Percentiles rank a stretch among this genome's conserved stretches.
Evolutionary conservation across 140 eudicot species (phyloP).

Genomic region (Oenanthe javanica): DNA sequence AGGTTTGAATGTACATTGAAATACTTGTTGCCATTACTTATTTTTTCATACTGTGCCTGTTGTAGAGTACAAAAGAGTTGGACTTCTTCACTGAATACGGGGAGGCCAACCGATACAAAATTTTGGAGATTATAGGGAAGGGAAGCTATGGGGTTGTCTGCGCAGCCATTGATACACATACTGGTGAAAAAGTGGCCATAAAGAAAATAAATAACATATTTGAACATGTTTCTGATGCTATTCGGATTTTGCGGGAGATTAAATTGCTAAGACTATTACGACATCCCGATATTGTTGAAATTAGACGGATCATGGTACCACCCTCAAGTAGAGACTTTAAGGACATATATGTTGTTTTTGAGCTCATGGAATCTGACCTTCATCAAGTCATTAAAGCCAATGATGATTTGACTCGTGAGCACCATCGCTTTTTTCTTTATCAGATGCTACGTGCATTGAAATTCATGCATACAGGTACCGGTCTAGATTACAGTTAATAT

Average conservation of each 20-base stretch:
- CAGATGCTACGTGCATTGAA: conserved; percentile 92
- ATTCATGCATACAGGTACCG: conserved; percentile 87
- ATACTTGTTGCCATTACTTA: neutral
- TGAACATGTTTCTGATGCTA: conserved; percentile 86
- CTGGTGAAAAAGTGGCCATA: conserved; percentile 90
- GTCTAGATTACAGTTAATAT: neutral
- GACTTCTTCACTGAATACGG: conserved; percentile 88
- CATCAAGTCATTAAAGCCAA: conserved; percentile 97
- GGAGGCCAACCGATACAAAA: conserved; percentile 81
- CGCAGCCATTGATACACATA: conserved; percentile 86
- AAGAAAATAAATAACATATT: conserved; percentile 82
- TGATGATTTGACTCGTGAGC: conserved; percentile 91
- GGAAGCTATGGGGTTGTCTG: conserved; percentile 98
- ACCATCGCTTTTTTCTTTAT: conserved; percentile 88
- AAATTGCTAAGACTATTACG: conserved; percentile 80
- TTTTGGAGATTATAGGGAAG: conserved; percentile 85
- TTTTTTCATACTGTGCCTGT: neutral
- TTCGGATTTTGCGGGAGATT: conserved; percentile 78
- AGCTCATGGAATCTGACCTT: conserved; percentile 98
- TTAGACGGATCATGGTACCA: conserved; percentile 88
- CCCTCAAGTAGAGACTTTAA: conserved; percentile 80
- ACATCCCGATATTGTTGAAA: conserved; percentile 97
- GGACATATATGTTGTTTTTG: conserved; percentile 91
- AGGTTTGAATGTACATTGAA: neutral
- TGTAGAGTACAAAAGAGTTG: conserved; percentile 65